Base-by-base conservation (phyloP, 2,329 filamentous ascomycete genomes). In the Periconia macrospinosa region DNA sequence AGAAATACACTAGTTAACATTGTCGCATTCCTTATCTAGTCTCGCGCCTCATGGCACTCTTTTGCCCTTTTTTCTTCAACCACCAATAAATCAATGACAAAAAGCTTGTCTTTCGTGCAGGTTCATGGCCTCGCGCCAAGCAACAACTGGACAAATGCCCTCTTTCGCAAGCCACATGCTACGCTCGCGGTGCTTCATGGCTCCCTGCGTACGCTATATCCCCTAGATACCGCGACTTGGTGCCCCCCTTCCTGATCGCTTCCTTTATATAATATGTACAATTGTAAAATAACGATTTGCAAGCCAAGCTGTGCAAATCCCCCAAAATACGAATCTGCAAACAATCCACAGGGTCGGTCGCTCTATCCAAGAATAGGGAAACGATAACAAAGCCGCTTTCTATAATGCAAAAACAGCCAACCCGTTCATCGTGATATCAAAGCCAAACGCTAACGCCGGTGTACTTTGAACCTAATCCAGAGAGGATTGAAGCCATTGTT, bases 351-450 rank as follows among this genome's bases (percentile, higher is more conserved):
- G 35, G 35, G 37, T n/a, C 10, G 35, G 37, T n/a, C 10, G 33
- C 19, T 40, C 30, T 20, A 27, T 13, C 13, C 10, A 11, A 18
- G 20, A n/a, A 18, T 19, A 41, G 19, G 17, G 17, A 6, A 18
- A 43, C n/a, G 40, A 13, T 37, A 19, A 30, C 18, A 43, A 18
- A 15, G 6, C 37, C 15, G 20, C 19, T 18, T 20, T 60, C 58
- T 56, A 58, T 56, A 49, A 51, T 57, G 54, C 42, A 27, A 20
- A 17, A 1, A 43, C 47, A 27, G 47, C 37, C 9, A 33, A 8
- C 15, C 43, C 19, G 54, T 35, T 45, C 35, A 41, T 54, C 56
- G 45, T 47, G 49, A 54, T 56, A 52, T 52, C 45, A 45, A 52
- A 47, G 15, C 13, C 9, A 11, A 44, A 9, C 19, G 20, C 20